Evolutionary conservation across 345 rosid species (phyloP), one percentile per base, ranked within the genome.

Genomic region (Abelmoschus esculentus): DNA sequence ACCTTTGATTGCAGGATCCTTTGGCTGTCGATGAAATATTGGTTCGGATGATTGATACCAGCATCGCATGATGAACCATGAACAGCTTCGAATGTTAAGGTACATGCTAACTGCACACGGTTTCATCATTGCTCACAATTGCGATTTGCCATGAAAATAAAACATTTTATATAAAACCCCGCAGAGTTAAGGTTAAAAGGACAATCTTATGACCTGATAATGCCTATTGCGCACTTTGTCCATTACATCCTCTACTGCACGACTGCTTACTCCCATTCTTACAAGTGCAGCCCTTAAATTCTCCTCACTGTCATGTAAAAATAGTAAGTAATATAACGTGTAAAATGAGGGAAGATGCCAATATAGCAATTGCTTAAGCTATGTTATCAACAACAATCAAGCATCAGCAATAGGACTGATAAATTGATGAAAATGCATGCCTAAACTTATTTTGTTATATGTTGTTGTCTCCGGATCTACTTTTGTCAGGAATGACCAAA

Each of bases 11-110:
- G 81, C 71, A 91, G 72, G 78, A 85, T 75, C 81, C 84, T 85
- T 78, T 82, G 93, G 84, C 90, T 88, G 81, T 95, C 96, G 54
- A 71, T 83, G 71, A 91, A 88, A 82, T 90, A 91, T 75, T 90
- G 96, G 66, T 87, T 91, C 4, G 96, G 97, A 85, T 95, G 99
- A 74, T 91, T 95, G 81, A 91, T 85, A 28, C 96, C 97, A 66
- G 92, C 78, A 79, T 90, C 97, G 67, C 84, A 80, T 26, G 90
- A 73, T 67, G 84, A 76, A 56, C 85, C 83, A 63, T 91, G 91
- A 73, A 91, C 78, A 66, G 89, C 90, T 80, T 91, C 99, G 72
- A 90, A 95, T 2, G 91, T 88, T 70, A 91, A 74, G 22, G 99
- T 95, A 83, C 98, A 95, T 9, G 96, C 96, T 74, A 95, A 80